Evolutionary conservation across 768 basidiomycete species (phyloP).

Genomic region (Daedalea quercina): DNA sequence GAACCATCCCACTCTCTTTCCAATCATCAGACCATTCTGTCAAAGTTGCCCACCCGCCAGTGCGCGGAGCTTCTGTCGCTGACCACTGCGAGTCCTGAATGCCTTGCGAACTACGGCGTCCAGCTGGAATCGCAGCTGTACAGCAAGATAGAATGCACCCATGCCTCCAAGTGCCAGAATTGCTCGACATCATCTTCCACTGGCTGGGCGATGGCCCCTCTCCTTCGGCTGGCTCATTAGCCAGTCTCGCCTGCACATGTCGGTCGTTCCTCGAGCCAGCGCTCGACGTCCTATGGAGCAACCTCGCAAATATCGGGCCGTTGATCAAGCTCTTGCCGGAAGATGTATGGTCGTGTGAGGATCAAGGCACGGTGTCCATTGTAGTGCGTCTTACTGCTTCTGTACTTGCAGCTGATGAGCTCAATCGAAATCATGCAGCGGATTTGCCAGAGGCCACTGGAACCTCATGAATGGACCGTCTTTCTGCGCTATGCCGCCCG

Average conservation of each 20-base stretch:
- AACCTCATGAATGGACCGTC: slow-evolving; percentile 7
- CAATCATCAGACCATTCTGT: too few relatives aligned
- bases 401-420: background rate
- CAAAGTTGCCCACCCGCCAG: too few relatives aligned
- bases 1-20: too few relatives aligned
- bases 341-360: background rate
- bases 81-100: too few relatives aligned
- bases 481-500: slow-evolving; percentile 7
- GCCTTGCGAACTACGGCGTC: too few relatives aligned
- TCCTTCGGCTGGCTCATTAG: background rate
- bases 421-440: background rate
- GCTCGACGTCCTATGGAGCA: slow-evolving; percentile 9
- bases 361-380: background rate
- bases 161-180: slow-evolving; percentile 8
- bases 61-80: too few relatives aligned
- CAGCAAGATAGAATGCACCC: background rate
- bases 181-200: slow-evolving; percentile 6
- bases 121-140: too few relatives aligned
- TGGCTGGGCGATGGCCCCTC: background rate
- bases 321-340: slow-evolving; percentile 14
- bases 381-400: background rate
- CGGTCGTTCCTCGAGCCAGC: slow-evolving; percentile 6
- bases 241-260: slow-evolving; percentile 5
- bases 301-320: slow-evolving; percentile 15
- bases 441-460: background rate